Percentiles rank a stretch among this genome's conserved stretches.
phyloP scores from a whole-genome alignment of 768 basidiomycete species.

The Lactarius sanguifluus region DNA sequence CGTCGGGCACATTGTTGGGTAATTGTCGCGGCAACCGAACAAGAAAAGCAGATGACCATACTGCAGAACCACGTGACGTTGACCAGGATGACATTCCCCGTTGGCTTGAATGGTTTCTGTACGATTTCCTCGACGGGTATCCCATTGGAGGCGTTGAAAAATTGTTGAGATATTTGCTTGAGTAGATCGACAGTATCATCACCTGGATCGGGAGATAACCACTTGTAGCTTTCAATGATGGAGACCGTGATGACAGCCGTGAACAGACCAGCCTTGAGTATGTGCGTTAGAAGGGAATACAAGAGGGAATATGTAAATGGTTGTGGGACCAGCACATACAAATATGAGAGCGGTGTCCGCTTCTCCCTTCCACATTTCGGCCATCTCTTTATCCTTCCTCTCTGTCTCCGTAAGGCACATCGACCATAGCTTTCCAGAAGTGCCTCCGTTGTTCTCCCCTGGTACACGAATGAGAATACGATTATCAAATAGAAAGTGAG shows the following conservation, averaged over 20 bases:
- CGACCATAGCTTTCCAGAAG: constrained; percentile 14
- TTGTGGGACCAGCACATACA: constrained; percentile 4
- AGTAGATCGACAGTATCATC: not conserved
- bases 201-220: constrained; percentile 6
- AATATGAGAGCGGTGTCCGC: constrained; percentile 12
- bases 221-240: constrained; percentile 21
- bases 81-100: not conserved
- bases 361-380: constrained; percentile 15
- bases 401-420: constrained; percentile 15
- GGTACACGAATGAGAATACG: not conserved
- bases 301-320: not conserved
- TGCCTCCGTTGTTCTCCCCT: constrained; percentile 6
- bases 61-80: constrained; percentile 16
- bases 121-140: not conserved
- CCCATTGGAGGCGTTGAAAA: constrained; percentile 1
- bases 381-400: constrained; percentile 5
- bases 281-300: not conserved
- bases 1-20: constrained; percentile 16
- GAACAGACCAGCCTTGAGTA: constrained; percentile 22
- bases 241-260: constrained; percentile 20
- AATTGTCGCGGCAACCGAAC: constrained; percentile 6
- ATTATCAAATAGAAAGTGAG: too few relatives aligned
- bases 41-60: constrained; percentile 1
- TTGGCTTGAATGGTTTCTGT: not conserved
- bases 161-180: not conserved